Conservation (phyloP, 805 yeast species). For the Candida insectalens region DNA sequence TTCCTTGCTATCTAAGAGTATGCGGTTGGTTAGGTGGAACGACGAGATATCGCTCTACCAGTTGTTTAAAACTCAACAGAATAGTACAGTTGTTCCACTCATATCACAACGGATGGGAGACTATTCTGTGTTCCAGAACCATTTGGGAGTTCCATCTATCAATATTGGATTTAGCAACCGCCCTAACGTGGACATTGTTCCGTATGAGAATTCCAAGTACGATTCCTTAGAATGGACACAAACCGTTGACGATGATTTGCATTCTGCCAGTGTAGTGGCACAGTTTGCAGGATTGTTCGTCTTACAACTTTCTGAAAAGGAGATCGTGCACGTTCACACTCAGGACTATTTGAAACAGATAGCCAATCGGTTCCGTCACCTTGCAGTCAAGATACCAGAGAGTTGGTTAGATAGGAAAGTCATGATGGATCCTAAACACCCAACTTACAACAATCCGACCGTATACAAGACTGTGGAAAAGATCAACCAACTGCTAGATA, state of each 20-base stretch:
- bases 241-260: constrained; percentile 34
- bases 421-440: constrained; percentile 3
- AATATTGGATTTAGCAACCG: constrained; percentile 33
- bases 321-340: constrained; percentile 40
- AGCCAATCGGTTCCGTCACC: constrained; percentile 22
- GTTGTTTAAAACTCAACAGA: constrained; percentile 27
- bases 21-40: constrained; percentile 34
- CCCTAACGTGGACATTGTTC: constrained; percentile 36
- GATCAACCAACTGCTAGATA: constrained; percentile 15
- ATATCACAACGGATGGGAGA: constrained; percentile 43
- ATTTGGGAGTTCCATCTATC: constrained; percentile 57
- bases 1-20: constrained; percentile 32
- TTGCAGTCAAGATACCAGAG: constrained; percentile 17
- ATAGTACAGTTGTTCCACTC: constrained; percentile 26
- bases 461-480: constrained; percentile 27
- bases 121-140: constrained; percentile 51
- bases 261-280: constrained; percentile 46
- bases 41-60: constrained; percentile 35
- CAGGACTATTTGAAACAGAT: constrained; percentile 38
- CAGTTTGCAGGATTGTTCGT: constrained; percentile 49
- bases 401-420: constrained; percentile 20
- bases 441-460: constrained; percentile 6
- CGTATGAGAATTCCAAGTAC: constrained; percentile 47
- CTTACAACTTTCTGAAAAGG: constrained; percentile 46
- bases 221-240: constrained; percentile 52